Conservation (phyloP, 78 protist genomes). For the Cavenderia fasciculata region DNA sequence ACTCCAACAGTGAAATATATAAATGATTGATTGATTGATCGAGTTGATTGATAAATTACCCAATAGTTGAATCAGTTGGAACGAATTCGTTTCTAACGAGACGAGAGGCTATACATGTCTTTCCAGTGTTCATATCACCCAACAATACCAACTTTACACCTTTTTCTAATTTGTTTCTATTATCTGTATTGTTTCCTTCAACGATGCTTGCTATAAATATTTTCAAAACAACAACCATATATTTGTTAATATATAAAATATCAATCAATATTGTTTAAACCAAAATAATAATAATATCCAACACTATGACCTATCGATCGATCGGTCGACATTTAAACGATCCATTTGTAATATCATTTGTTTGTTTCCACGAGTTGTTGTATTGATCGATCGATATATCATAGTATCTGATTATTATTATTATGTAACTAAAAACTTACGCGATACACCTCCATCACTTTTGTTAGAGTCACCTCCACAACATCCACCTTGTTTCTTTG, state of each 20-base stretch:
- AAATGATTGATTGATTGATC: constrained; percentile 1
- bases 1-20: too few relatives aligned
- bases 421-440: neutral
- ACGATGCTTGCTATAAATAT: constrained; percentile 9
- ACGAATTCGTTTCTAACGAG: constrained; percentile 76
- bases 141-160: constrained; percentile 57
- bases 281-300: too few relatives aligned
- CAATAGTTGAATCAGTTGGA: constrained; percentile 72
- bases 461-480: neutral
- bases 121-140: constrained; percentile 65
- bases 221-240: too few relatives aligned
- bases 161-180: constrained; percentile 52
- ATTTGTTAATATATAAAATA: neutral
- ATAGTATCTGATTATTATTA: neutral
- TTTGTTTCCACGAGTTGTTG: too few relatives aligned
- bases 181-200: constrained; percentile 12
- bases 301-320: too few relatives aligned
- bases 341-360: too few relatives aligned
- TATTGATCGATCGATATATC: neutral
- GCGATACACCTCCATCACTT: neutral
- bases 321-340: too few relatives aligned
- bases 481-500: constrained; percentile 20
- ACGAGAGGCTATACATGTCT: constrained; percentile 56
- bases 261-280: too few relatives aligned
- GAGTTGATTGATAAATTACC: constrained; percentile 28